phyloP scores from a whole-genome alignment of 2,329 filamentous ascomycete genomes.

The Erysiphe neolycopersici region DNA sequence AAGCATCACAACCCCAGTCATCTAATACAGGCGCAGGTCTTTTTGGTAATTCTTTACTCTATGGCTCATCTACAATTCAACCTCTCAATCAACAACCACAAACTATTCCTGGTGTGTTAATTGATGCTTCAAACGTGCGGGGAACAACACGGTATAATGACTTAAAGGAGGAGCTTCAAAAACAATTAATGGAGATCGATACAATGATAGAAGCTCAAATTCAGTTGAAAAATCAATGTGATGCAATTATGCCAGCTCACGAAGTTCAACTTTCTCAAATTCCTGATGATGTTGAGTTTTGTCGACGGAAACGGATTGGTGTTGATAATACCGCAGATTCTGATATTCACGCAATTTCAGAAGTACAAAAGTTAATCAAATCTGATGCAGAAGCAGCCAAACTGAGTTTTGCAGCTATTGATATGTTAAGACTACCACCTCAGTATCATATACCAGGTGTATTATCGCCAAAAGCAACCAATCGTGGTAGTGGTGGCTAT shows the following conservation, averaged over 20 bases:
- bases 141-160: constrained; percentile 83
- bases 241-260: constrained; percentile 37
- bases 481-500: constrained; percentile 19
- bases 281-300: constrained; percentile 35
- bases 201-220: constrained; percentile 59
- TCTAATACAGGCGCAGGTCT: constrained; percentile 7
- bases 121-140: constrained; percentile 53
- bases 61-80: constrained; percentile 19
- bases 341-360: constrained; percentile 31
- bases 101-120: constrained; percentile 43
- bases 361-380: constrained; percentile 27
- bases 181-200: constrained; percentile 53
- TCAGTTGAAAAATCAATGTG: constrained; percentile 48
- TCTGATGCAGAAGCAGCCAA: constrained; percentile 44
- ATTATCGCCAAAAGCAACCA: constrained; percentile 19
- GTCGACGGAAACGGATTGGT: constrained; percentile 31
- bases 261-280: constrained; percentile 36
- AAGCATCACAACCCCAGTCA: constrained; percentile 9
- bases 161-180: constrained; percentile 56
- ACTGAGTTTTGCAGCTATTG: constrained; percentile 44
- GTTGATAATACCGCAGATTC: constrained; percentile 35
- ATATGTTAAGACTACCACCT: constrained; percentile 44
- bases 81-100: constrained; percentile 20
- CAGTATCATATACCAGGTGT: constrained; percentile 19
- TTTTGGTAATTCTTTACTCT: constrained; percentile 9